Evolutionary conservation across 371 early-diverging fungal genomes (phyloP).

Genomic region (Mucor mucedo): DNA sequence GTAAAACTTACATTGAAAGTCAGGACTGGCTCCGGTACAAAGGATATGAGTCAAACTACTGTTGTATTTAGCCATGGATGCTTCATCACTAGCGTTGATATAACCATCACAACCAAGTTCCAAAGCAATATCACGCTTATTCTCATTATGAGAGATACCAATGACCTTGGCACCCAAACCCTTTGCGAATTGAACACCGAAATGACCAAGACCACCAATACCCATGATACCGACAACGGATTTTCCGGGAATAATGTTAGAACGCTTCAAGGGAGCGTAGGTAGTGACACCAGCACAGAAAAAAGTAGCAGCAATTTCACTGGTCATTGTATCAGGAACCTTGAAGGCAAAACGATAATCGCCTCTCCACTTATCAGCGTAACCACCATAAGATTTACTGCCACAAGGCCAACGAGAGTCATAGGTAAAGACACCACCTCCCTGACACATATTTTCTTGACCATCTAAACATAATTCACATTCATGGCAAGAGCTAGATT

Average conservation of each 20-base stretch:
- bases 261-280: conserved; percentile 61
- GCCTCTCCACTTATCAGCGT: conserved; percentile 64
- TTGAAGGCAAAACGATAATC: conserved; percentile 53
- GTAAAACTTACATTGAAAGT: conserved; percentile 16
- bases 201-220: conserved; percentile 74
- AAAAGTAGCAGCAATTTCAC: conserved; percentile 58
- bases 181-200: conserved; percentile 64
- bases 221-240: conserved; percentile 61
- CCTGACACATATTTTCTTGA: conserved; percentile 33
- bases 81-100: conserved; percentile 38
- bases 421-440: conserved; percentile 27
- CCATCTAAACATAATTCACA: conserved; percentile 32
- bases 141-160: conserved; percentile 48
- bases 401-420: conserved; percentile 57
- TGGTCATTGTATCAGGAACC: conserved; percentile 57
- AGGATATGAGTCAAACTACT: conserved; percentile 36
- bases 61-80: conserved; percentile 53
- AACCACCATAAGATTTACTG: conserved; percentile 64
- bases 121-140: conserved; percentile 43
- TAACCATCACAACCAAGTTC: conserved; percentile 47
- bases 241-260: conserved; percentile 48
- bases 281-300: conserved; percentile 62
- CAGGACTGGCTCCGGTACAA: conserved; percentile 36
- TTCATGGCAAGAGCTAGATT: conserved; percentile 44
- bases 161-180: conserved; percentile 69